Evolutionary conservation across 2,329 filamentous ascomycete species (phyloP), one percentile per base, ranked within the genome.

Genomic region (Monilinia vaccinii-corymbosi): DNA sequence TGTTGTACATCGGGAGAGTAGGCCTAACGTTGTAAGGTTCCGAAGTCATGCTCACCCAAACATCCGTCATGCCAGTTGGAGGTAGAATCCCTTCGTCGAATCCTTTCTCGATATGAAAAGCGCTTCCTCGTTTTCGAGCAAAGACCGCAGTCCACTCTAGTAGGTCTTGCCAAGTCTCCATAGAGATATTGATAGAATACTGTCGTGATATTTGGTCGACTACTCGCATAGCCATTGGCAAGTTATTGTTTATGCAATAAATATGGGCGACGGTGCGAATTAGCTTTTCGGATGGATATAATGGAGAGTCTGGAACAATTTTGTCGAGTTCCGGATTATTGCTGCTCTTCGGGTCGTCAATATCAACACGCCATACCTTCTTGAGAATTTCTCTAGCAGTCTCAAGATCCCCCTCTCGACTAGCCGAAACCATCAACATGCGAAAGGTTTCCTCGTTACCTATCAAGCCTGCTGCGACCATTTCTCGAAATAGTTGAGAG

Each of bases 211-310:
- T 71, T 65, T 81, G 81, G 61, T 87, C 79, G 14, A 91, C 73
- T 0, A 87, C 68, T 45, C 80, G 77, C 31, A 86, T 68, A 14
- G 83, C 87, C 1, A 78, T 75, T 0, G 77, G 70, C 4, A 91
- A 76, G 58, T 86, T 78, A 51, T 81, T 84, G 71, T 86, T 89
- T 62, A 78, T 79, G n/a, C 86, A 81, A 63, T 86, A 88, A 1
- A 78, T 76, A 68, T 90, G 84, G 7, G 86, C 85, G n/a, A 92
- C 74, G 10, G 85, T 80, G 58, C 81, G 76, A 25, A 93, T 76
- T 0, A 92, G 76, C 2, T 76, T 74, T 9, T 71, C 63, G 0
- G 81, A 83, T 2, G 89, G 89, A 55, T 77, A 75, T 36, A 87
- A 71, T 9, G 81, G 79, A 1, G 81, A 85, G 32, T 77, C 75